Evolutionary conservation across 768 basidiomycete genomes (phyloP).

Genomic region (Polyporus arcularius): DNA sequence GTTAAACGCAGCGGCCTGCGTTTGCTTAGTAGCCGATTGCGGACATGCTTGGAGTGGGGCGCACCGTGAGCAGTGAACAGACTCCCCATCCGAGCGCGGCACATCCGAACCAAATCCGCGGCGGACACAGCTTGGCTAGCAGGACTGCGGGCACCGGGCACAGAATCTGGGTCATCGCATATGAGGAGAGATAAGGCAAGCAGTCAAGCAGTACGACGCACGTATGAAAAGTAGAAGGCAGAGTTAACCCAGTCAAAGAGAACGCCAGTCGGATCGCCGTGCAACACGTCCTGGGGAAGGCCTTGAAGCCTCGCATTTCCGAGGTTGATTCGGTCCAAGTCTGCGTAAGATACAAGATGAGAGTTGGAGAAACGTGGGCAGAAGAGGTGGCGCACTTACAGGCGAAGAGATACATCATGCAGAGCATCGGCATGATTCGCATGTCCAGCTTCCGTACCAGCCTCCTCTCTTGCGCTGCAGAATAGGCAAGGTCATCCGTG

Average conservation of each 20-base stretch:
- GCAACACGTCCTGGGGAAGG: constrained; percentile 60
- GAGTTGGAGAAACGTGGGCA: neutral
- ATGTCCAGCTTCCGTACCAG: constrained; percentile 67
- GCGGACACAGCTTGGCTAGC: constrained; percentile 66
- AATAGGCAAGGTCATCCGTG: neutral
- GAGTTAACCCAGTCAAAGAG: constrained; percentile 81
- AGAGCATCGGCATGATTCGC: constrained; percentile 70
- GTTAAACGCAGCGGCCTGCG: constrained; percentile 61
- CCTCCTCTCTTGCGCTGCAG: constrained; percentile 43
- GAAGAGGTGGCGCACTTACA: constrained; percentile 46
- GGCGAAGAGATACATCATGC: constrained; percentile 72
- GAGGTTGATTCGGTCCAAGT: constrained; percentile 75
- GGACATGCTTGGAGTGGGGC: neutral
- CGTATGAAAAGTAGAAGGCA: constrained; percentile 79
- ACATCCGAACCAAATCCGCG: constrained; percentile 65
- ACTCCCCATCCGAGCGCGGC: constrained; percentile 74
- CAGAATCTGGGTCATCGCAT: constrained; percentile 49
- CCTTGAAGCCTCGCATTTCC: constrained; percentile 81
- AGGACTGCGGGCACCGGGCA: constrained; percentile 71
- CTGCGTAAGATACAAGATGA: constrained; percentile 16
- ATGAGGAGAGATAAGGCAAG: neutral
- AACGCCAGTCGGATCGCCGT: constrained; percentile 65
- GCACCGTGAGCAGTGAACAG: constrained; percentile 71
- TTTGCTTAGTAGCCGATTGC: neutral
- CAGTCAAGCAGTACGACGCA: constrained; percentile 30